Evolutionary conservation across 2,329 filamentous ascomycete species (phyloP).

Genomic region (Colletotrichum sp.): DNA sequence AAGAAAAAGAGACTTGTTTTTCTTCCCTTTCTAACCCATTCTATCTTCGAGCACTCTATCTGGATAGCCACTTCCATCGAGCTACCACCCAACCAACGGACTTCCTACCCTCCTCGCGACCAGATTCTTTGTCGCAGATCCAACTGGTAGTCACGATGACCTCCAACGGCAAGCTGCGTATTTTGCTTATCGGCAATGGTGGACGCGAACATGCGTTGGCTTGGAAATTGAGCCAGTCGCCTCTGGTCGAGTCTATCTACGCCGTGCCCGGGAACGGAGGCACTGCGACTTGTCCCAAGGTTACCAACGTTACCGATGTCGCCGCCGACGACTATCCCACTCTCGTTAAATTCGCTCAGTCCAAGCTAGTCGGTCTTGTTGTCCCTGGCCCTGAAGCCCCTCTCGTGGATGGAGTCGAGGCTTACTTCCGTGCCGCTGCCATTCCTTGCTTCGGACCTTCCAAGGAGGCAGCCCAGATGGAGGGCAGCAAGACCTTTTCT

Average conservation of each 20-base stretch:
- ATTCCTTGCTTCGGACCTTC: conserved; percentile 74
- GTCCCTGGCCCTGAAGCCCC: conserved; percentile 79
- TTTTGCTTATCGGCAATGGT: conserved; percentile 76
- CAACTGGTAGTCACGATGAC: neutral
- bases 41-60: neutral
- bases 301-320: conserved; percentile 58
- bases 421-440: conserved; percentile 64
- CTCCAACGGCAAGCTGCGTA: conserved; percentile 9
- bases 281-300: conserved; percentile 59
- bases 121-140: neutral
- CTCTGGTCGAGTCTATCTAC: conserved; percentile 64
- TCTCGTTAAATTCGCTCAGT: conserved; percentile 66
- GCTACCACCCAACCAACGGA: neutral
- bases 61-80: neutral
- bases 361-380: conserved; percentile 68
- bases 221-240: conserved; percentile 74
- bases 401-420: conserved; percentile 76
- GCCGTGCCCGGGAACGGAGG: conserved; percentile 71
- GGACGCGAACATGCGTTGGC: conserved; percentile 79
- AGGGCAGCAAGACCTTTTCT: conserved; percentile 79
- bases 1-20: conserved; percentile 1
- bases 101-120: neutral
- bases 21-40: neutral
- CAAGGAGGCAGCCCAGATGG: conserved; percentile 72
- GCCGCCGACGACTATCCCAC: conserved; percentile 63